Evolutionary conservation across 1,284 basidiomycete genomes (phyloP).

Genomic region (Irpex sp.): DNA sequence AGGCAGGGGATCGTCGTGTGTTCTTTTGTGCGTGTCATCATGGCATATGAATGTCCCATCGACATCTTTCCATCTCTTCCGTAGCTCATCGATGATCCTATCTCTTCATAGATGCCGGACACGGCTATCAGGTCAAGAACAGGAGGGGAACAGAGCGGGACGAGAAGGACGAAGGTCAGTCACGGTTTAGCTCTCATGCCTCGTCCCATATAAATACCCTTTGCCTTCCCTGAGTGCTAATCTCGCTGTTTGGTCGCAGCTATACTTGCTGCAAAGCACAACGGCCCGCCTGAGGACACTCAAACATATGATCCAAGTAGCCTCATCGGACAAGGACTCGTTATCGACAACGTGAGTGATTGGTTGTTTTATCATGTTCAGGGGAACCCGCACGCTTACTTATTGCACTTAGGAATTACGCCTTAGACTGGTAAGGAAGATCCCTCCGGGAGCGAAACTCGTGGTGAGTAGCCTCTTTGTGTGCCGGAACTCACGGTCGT

Average conservation of each 20-base stretch:
- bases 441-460: neutral
- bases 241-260: constrained; percentile 1
- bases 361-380: neutral
- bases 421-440: constrained; percentile 1
- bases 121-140: constrained; percentile 11
- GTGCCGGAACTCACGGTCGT: neutral
- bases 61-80: too few species aligned
- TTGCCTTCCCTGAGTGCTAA: too few species aligned
- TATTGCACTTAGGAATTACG: constrained; percentile 1
- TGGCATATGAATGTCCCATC: too few species aligned
- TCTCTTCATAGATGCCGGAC: constrained; percentile 10
- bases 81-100: too few species aligned
- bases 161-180: constrained; percentile 11
- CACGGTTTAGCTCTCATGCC: too few species aligned
- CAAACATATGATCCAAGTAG: neutral
- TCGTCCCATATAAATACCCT: too few species aligned
- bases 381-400: neutral
- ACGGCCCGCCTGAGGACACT: neutral
- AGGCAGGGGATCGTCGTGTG: constrained; percentile 8
- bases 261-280: constrained; percentile 7
- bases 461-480: neutral
- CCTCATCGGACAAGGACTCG: constrained; percentile 4
- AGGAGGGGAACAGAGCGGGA: constrained; percentile 7
- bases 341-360: constrained; percentile 14
- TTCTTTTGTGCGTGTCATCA: constrained; percentile 12